Evolutionary conservation across 2,329 filamentous ascomycete species (phyloP).

Genomic region (Tolypocladium ophioglossoides): DNA sequence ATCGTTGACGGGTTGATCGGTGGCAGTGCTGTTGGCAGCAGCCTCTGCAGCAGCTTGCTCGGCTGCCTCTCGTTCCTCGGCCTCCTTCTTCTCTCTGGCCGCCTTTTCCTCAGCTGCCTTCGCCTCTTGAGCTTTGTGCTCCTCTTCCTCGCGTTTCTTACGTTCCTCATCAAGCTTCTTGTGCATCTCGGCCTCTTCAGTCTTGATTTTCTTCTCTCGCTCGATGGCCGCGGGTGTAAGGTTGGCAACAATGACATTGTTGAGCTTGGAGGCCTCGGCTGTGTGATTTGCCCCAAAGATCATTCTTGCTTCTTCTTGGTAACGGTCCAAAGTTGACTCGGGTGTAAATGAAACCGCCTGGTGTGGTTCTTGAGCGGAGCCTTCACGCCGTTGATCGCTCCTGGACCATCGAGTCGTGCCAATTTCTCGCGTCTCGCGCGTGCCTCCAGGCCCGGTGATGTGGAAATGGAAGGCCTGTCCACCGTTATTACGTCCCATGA

Average conservation of each 20-base stretch:
- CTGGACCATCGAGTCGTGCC: conserved; percentile 28
- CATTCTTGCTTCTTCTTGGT: conserved; percentile 83
- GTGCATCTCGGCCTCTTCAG: conserved; percentile 40
- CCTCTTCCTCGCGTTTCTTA: conserved; percentile 53
- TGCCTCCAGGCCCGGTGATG: conserved; percentile 37
- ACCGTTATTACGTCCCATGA: conserved; percentile 32
- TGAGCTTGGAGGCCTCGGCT: conserved; percentile 58
- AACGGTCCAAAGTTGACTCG: conserved; percentile 62
- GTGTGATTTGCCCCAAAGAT: conserved; percentile 59
- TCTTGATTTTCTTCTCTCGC: conserved; percentile 61
- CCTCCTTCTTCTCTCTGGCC: conserved; percentile 56
- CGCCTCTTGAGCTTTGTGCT: conserved; percentile 56
- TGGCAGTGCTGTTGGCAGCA: conserved; percentile 24
- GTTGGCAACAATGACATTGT: conserved; percentile 57
- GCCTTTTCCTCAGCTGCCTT: conserved; percentile 61
- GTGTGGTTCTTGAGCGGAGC: conserved; percentile 47
- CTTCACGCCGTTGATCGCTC: conserved; percentile 38
- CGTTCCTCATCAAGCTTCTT: conserved; percentile 45
- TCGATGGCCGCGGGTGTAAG: conserved; percentile 80
- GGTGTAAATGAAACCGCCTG: conserved; percentile 68
- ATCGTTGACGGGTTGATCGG: conserved; percentile 2
- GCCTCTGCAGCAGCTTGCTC: conserved; percentile 49
- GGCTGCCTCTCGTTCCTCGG: conserved; percentile 54
- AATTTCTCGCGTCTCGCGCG: conserved; percentile 42
- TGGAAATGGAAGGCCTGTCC: conserved; percentile 50